Conservation (phyloP, 177 flowering plant genomes). For the Telopea speciosissima region DNA sequence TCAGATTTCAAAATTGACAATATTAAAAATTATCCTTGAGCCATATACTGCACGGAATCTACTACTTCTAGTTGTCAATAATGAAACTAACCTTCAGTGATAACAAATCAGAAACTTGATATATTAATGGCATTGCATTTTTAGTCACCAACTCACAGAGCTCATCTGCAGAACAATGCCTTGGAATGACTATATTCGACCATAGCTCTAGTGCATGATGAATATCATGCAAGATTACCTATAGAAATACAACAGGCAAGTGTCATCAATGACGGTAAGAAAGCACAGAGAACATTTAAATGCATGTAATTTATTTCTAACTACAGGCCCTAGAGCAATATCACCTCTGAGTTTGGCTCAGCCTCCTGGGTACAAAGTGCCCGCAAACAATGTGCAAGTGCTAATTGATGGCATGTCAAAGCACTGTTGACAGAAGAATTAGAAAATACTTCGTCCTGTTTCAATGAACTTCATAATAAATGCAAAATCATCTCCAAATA, state of each 20-base stretch:
- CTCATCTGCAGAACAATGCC: conserved; percentile 22
- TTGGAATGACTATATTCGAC: conserved; percentile 28
- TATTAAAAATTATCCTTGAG: background rate
- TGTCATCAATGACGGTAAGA: background rate
- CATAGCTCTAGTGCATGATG: conserved; percentile 51
- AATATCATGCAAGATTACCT: conserved; percentile 61
- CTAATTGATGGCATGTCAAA: conserved; percentile 41
- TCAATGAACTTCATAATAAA: conserved; percentile 14
- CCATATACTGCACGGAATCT: background rate
- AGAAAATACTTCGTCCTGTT: conserved; percentile 34
- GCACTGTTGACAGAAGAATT: conserved; percentile 10
- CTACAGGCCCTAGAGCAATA: conserved; percentile 3
- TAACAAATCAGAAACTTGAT: conserved; percentile 59
- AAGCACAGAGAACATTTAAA: background rate
- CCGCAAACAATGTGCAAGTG: conserved; percentile 61
- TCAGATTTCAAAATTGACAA: conserved; percentile 1
- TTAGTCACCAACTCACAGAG: conserved; percentile 27
- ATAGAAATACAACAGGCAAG: conserved; percentile 14
- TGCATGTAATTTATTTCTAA: conserved; percentile 1
- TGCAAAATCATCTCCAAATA: background rate
- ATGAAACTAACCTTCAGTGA: conserved; percentile 58
- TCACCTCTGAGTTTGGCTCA: conserved; percentile 61
- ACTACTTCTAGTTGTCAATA: background rate
- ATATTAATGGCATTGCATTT: conserved; percentile 42
- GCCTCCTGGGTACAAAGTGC: conserved; percentile 66